Percentiles rank a stretch among this genome's conserved stretches.
Evolutionary conservation across 371 early-diverging fungal genomes (phyloP).

Genomic region (Rhizomucor pusillus): DNA sequence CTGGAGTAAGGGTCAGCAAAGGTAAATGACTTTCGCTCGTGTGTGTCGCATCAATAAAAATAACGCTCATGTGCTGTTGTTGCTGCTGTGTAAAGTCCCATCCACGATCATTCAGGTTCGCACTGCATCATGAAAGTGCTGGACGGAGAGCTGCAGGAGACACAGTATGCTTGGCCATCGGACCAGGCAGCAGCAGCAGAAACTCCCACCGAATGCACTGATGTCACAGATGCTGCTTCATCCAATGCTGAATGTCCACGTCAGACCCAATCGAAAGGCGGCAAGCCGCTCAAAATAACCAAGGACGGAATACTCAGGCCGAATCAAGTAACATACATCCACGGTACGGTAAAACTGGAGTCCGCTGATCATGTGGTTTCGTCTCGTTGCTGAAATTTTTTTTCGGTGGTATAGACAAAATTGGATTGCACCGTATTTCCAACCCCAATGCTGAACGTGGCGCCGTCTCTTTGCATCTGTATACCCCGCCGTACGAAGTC

Average conservation of each 20-base stretch:
- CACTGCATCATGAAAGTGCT: slow-evolving; percentile 95
- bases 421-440: slow-evolving; percentile 86
- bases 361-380: not conserved
- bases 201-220: too few species aligned
- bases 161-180: slow-evolving; percentile 77
- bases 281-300: slow-evolving; percentile 22
- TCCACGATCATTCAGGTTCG: slow-evolving; percentile 91
- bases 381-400: not conserved
- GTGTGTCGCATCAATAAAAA: not conserved
- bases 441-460: slow-evolving; percentile 62
- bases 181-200: not conserved
- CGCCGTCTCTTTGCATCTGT: slow-evolving; percentile 89
- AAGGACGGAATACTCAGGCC: slow-evolving; percentile 44
- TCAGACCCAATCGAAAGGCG: not conserved
- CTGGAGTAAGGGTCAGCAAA: slow-evolving; percentile 79
- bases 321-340: slow-evolving; percentile 86
- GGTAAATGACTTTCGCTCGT: slow-evolving; percentile 39
- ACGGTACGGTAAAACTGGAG: slow-evolving; percentile 49
- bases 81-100: slow-evolving; percentile 59
- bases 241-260: slow-evolving; percentile 3
- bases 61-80: not conserved
- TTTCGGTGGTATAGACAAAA: slow-evolving; percentile 54
- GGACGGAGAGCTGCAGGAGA: slow-evolving; percentile 81
- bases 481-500: slow-evolving; percentile 85
- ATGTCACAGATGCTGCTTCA: not conserved